Conservation (phyloP, 2,329 filamentous ascomycete species). For the Venturiaceae sp. region DNA sequence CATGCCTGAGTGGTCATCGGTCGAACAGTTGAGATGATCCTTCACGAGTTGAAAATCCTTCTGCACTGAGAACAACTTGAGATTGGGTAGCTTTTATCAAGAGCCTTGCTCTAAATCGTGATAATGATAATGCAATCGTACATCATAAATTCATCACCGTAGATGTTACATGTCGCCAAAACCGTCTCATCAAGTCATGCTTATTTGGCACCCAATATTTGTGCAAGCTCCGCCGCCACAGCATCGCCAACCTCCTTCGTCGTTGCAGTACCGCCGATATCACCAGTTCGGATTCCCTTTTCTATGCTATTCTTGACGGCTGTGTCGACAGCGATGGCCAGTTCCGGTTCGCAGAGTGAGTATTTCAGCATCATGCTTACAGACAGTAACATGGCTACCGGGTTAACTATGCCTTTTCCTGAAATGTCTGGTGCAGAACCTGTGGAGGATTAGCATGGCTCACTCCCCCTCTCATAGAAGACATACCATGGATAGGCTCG, state of each 20-base stretch:
- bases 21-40: not conserved
- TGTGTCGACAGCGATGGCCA: slow-evolving; percentile 70
- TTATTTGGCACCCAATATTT: slow-evolving; percentile 1
- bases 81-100: not conserved
- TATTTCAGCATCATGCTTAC: slow-evolving; percentile 95
- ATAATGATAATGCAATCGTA: not conserved
- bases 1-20: not conserved
- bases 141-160: not conserved
- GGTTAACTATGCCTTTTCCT: slow-evolving; percentile 85
- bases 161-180: not conserved
- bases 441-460: slow-evolving; percentile 22
- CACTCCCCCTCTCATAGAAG: not conserved
- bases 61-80: too few species aligned
- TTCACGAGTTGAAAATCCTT: too few species aligned
- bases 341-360: slow-evolving; percentile 68
- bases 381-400: slow-evolving; percentile 82
- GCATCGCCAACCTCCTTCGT: slow-evolving; percentile 80
- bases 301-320: slow-evolving; percentile 77
- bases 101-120: not conserved
- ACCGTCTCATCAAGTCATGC: too few species aligned
- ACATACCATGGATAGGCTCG: slow-evolving; percentile 86
- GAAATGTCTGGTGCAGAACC: slow-evolving; percentile 90
- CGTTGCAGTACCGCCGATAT: slow-evolving; percentile 68
- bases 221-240: slow-evolving; percentile 57
- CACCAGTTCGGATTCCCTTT: slow-evolving; percentile 65